These are phyloP conservation scores for Fusarium vanettenii DNA, from an alignment of 2,329 filamentous ascomycete genomes.

Conservation along the genomic window DNA sequence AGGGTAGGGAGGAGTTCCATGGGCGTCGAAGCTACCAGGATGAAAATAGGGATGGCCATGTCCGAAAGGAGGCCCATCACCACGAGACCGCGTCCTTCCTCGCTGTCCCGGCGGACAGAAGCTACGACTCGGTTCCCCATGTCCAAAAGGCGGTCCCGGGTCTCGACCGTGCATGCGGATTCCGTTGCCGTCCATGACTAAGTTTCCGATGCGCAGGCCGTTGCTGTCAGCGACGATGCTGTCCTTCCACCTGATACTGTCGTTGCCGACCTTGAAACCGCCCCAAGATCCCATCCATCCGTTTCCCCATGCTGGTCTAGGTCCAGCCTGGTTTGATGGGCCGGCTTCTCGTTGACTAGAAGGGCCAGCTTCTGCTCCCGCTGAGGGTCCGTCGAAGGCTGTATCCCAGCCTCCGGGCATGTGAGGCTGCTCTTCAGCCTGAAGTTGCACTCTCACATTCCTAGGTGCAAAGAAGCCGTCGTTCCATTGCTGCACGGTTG, in stretches of 20 bases:
- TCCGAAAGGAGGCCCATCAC: slow-evolving; percentile 7
- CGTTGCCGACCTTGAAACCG: slow-evolving; percentile 56
- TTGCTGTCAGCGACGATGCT: slow-evolving; percentile 57
- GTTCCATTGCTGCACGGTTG: slow-evolving; percentile 66
- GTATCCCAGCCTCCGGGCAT: slow-evolving; percentile 44
- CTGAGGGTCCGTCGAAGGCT: slow-evolving; percentile 33
- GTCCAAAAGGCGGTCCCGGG: not conserved
- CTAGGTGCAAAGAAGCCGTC: slow-evolving; percentile 65
- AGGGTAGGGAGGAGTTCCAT: slow-evolving; percentile 4
- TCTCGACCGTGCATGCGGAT: slow-evolving; percentile 44
- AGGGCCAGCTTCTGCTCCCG: slow-evolving; percentile 10
- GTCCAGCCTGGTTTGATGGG: not conserved
- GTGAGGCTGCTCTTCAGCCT: slow-evolving; percentile 32
- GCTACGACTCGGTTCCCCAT: not conserved
- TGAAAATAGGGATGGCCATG: slow-evolving; percentile 7
- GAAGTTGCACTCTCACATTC: slow-evolving; percentile 56
- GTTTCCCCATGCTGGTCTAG: not conserved
- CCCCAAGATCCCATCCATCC: slow-evolving; percentile 34
- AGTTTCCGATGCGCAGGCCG: slow-evolving; percentile 58
- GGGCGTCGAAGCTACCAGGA: slow-evolving; percentile 11
- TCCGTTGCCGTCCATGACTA: slow-evolving; percentile 56
- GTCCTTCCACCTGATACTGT: slow-evolving; percentile 57
- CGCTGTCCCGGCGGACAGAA: not conserved
- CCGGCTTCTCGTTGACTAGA: slow-evolving; percentile 23
- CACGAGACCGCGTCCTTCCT: not conserved